Evolutionary conservation across 2,329 filamentous ascomycete species (phyloP), one percentile per base, ranked within the genome.

Genomic region (Phaeosphaeria sp.): DNA sequence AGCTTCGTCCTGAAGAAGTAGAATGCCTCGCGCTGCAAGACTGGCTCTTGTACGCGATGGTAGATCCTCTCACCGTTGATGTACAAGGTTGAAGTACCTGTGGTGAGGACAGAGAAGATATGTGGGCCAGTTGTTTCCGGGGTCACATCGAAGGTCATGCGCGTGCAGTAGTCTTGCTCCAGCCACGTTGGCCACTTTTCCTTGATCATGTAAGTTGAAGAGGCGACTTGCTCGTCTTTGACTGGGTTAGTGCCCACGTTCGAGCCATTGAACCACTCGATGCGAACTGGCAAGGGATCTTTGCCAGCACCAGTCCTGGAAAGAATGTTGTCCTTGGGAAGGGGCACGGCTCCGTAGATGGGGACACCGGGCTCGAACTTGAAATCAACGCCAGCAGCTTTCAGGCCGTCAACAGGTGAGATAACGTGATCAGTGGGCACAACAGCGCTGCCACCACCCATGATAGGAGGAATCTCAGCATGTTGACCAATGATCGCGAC

Each of bases 361-460:
- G 36, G 36, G 4, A 39, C 36, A 7, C 36, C 36, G 15, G 36
- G 36, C 17, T 39, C 36, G 17, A 39, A 39, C 17, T 39, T 39
- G 36, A 39, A 39, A 3, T 39, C 36, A n/a, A 39, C 36, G 7
- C 36, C 36, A 15, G 36, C 36, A 17, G 36, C 36, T 39, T n/a
- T 39, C 4, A 39, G 36, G 36, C 36, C 36, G 15, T 39, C 36
- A 6, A 39, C 13, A 27, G 42, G 43, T 24, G 30, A 50, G 44
- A 21, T 89, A 62, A 91, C 89, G 9, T 45, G 24, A 24, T 39
- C 36, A 39, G 21, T 11, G 20, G 43, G 43, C 43, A 25, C 43
- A 20, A 45, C 21, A 45, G 43, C 21, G 20, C 21, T 25, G 91
- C 86, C 3, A 88, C 88, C 57, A 90, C 82, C 8, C 33, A 42